These are phyloP conservation scores for Elsinoe necatrix DNA, from an alignment of 2,329 filamentous ascomycete genomes.

Conservation along the genomic window DNA sequence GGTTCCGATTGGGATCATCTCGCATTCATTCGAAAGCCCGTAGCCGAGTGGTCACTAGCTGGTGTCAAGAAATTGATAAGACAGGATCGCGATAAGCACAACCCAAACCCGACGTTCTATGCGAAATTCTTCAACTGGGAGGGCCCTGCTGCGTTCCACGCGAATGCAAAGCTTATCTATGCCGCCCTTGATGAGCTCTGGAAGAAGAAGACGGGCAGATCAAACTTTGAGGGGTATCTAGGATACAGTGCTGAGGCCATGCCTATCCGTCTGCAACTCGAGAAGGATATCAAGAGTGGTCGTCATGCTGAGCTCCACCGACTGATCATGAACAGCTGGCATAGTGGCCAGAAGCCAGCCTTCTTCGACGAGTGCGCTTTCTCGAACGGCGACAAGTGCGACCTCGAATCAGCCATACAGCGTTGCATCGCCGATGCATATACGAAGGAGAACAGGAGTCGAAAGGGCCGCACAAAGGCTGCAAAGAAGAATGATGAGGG, in stretches of 20 bases:
- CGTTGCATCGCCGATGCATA: not conserved
- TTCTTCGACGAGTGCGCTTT: not conserved
- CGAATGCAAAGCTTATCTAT: not conserved
- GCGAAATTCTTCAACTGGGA: constrained; percentile 2
- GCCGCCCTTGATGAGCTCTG: not conserved
- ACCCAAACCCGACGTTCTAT: not conserved
- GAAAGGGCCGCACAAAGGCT: too few species aligned
- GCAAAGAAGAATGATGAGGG: too few species aligned
- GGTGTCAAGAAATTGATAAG: not conserved
- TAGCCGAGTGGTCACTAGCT: not conserved
- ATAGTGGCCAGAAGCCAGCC: not conserved
- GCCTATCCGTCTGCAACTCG: not conserved
- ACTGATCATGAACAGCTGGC: not conserved
- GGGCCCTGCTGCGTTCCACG: not conserved
- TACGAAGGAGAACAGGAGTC: not conserved
- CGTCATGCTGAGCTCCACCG: not conserved
- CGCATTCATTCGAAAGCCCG: not conserved
- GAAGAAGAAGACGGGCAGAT: not conserved
- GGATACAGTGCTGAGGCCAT: not conserved
- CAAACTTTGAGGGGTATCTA: not conserved
- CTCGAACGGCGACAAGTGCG: not conserved
- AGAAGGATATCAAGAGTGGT: not conserved
- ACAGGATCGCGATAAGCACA: not conserved
- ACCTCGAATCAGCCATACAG: not conserved
- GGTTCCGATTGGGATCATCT: not conserved